Conservation (phyloP, 495 filamentous ascomycete species). For the Staphylotrichum longicolle region DNA sequence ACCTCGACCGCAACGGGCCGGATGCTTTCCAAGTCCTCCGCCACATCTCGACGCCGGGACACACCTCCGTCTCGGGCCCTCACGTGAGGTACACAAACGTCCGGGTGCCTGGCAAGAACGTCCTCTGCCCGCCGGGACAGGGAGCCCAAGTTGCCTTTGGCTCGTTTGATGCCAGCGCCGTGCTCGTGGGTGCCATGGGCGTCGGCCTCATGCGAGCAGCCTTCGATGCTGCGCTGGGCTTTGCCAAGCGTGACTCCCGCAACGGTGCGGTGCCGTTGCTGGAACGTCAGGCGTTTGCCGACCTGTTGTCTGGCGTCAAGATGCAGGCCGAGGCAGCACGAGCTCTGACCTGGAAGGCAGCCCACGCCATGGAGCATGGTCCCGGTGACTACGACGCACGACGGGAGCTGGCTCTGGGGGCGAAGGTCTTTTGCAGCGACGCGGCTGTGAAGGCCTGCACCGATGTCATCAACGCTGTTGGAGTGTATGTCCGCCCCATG, state of each 20-base stretch:
- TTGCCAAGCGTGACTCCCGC: conserved; percentile 45
- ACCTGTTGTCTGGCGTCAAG: conserved; percentile 53
- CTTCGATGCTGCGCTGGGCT: conserved; percentile 51
- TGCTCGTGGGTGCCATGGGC: conserved; percentile 53
- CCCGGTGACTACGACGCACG: conserved; percentile 41
- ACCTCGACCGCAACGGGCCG: conserved; percentile 41
- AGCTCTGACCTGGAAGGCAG: conserved; percentile 53
- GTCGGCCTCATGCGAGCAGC: conserved; percentile 54
- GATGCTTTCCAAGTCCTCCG: conserved; percentile 43
- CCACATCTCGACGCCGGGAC: conserved; percentile 44
- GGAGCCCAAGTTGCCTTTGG: conserved; percentile 39
- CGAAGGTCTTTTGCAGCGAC: conserved; percentile 54
- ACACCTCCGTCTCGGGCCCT: conserved; percentile 47
- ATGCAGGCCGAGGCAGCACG: conserved; percentile 53
- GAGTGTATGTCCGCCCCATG: conserved; percentile 38
- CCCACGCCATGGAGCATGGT: conserved; percentile 41
- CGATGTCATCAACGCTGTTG: conserved; percentile 51
- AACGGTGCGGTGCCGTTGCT: conserved; percentile 45
- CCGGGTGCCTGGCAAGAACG: conserved; percentile 45
- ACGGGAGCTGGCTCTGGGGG: conserved; percentile 47
- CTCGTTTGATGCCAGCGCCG: conserved; percentile 46
- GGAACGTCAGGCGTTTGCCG: conserved; percentile 49
- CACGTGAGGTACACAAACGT: conserved; percentile 50
- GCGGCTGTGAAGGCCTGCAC: conserved; percentile 45
- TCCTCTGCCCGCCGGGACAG: conserved; percentile 45